Evolutionary conservation across 805 yeast genomes (phyloP), one percentile per base, ranked within the genome.

Genomic region (Blastobotrys chiropterorum): DNA sequence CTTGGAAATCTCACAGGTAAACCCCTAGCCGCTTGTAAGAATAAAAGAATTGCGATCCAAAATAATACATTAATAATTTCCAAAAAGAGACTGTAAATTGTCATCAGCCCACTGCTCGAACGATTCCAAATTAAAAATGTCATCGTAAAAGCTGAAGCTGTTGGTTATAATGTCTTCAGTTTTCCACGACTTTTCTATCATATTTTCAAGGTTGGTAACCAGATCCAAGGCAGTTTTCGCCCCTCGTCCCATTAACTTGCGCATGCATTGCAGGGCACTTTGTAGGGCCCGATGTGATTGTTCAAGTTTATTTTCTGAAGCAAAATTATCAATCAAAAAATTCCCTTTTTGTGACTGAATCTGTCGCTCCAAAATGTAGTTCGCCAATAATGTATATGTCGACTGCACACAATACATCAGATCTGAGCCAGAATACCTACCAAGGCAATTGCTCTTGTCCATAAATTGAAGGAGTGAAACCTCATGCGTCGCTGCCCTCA

Each of bases 381-480:
- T 26, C 11, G 34, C 34, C 34, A 26, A 26, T 11, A 26, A 26
- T 6, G 34, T 26, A 11, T 26, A 26, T 6, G 34, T 26, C 34
- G 34, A 5, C 34, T 26, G 34, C 8, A 26, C 34, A 20, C 48
- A 45, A 8, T 22, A 45, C 48, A 45, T 45, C 39, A 45, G 30
- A 45, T 45, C 48, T 3, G 48, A 26, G 2, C 40, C 30, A 3
- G 48, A 45, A 20, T 45, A 45, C 5, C 30, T 21, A 11, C 48
- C 48, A 17, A 45, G 34, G 3, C 40, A 3, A 11, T 45, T 45
- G 16, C 16, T 21, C 15, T 45, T 45, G 20, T 45, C 34, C 48
- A 45, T 45, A n/a, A 45, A 4, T 39, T 45, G 48, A 13, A 45
- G 40, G 11, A 45, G 38, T 22, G 30, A 26, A 19, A 45, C 34